Base-by-base conservation (phyloP, 2,329 filamentous ascomycete species). In the Tolypocladium album region DNA sequence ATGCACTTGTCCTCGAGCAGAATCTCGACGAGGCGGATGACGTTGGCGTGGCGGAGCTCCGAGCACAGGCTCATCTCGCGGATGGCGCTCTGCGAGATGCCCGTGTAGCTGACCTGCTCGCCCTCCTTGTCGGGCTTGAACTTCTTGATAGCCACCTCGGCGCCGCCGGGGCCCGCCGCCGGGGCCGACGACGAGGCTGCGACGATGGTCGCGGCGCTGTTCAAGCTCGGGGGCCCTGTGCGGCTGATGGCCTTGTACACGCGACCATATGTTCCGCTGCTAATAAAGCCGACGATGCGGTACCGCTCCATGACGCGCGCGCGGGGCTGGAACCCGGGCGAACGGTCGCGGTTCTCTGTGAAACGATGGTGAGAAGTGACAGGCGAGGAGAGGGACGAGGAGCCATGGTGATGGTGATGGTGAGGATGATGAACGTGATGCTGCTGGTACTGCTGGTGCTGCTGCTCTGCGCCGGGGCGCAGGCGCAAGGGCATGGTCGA, bases 71-170 rank as follows among this genome's bases (percentile, higher is more conserved):
- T 91, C 92, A 99, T 99, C 74, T 99, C 94, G 58, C 94, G 90
- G 65, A 97, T 90, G 5, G 94, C 94, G 17, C 92, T 97, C 74
- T 99, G 94, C 0, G 94, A 97, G 65, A 99, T 96, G 63, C 94
- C 94, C 0, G 94, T 97, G 75, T 99, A 99, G 68, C 95, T 89
- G 55, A 97, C 79, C 68, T 89, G 85, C 74, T 99, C 94, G 60
- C 94, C 94, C 76, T 99, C 94, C 77, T 97, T 99, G 75, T 99
- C 94, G 9, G 92, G 92, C 79, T 97, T 97, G 84, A 97, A 96
- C 84, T 99, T 99, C 73, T 99, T 99, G 79, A 99, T 99, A 67
- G 94, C 94, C 71, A 96, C 97, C 70, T 96, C 91, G 64, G 58
- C 85, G 76, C 72, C 87, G 79, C 67, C 86, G 84, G 64, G 64